Base-by-base conservation (phyloP, 1,139 yeast genomes). In the Williopsis jadinii region DNA sequence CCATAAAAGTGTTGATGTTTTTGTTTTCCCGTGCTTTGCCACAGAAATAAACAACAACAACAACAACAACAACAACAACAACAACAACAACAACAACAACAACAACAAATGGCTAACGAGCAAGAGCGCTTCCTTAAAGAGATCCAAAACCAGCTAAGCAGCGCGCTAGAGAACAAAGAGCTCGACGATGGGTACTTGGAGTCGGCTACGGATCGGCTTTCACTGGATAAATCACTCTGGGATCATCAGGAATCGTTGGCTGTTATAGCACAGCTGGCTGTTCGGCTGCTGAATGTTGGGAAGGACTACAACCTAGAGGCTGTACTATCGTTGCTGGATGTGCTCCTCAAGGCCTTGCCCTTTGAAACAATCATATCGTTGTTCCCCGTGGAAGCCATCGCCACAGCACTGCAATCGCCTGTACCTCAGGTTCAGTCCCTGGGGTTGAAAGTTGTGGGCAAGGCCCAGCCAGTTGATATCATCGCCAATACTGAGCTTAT, bases 401-500 rank as follows among this genome's bases (percentile, higher is more conserved):
- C 52, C 26, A 44, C 45, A 27, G 67, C 67, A 8, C 44, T 66
- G 28, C 35, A 44, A 2, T 60, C 68, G 2, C 42, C 46, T 2
- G 49, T 55, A 15, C 42, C 46, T 3, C 48, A 54, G 11, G 41
- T 65, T 14, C 52, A 58, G 11, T 51, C 48, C 11, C 42, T 60
- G 5, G 63, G 64, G 1, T 48, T 66, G 41, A 56, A 54, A 36
- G 59, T 63, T 11, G 44, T 63, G 11, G 43, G 55, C 5, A 53
- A 46, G 28, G 63, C 68, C 0, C 45, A 53, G 26, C 68, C 68
- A 3, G 54, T 55, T 31, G 66, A 62, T 26, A 43, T 60, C 12
- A 45, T 63, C 14, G 57, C 66, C 1, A 50, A 57, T 24, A 54
- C 62, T 1, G 53, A 45, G 28, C 40, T 64, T 3, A 37, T 62